Base-by-base conservation (phyloP, 192 early-diverging fungal genomes). In the Rhizoclosmatium sp. region DNA sequence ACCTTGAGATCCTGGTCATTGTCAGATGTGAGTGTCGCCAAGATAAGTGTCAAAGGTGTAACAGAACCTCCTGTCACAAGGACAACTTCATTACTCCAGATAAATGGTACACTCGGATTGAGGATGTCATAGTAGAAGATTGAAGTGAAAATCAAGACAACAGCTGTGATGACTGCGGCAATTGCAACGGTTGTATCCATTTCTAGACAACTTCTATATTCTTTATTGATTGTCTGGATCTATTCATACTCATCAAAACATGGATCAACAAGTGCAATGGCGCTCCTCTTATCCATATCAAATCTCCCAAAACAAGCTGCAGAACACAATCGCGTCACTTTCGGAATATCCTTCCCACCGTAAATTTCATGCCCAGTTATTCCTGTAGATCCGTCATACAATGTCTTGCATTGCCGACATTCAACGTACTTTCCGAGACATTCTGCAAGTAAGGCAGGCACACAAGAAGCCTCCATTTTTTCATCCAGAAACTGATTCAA, bases 51-150 rank as follows among this genome's bases (percentile, higher is more conserved):
- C 31, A 16, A 54, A 54, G 5, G 9, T 54, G 51, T 49, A 21
- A 71, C 67, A n/a, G n/a, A 39, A 88, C 90, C 91, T 73, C 91
- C 91, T 64, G 89, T 91, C n/a, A 92, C 83, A 70, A 92, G 65
- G 7, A 92, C 91, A 61, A 89, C 78, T 72, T 91, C 90, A 7
- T 88, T 78, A 21, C 82, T 77, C 91, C 91, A 92, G 31, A 31
- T 31, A 31, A 31, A 31, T 31, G 31, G 5, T 4, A 71, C 69
- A 21, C 47, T 5, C 9, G 69, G 69, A 56, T 71, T 71, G 5
- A 39, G 21, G 23, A 62, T 10, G 10, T 47, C 16, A 47, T 12
- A 41, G 12, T 46, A 16, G 42, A 69, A 41, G 7, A 41, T 12
- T 41, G 45, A 31, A 12, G 67, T 10, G 12, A 45, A 16, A 7